Percentiles rank a stretch among this genome's conserved stretches.
Evolutionary conservation across 2,329 filamentous ascomycete genomes (phyloP).

Genomic region (Fusarium nodosum): DNA sequence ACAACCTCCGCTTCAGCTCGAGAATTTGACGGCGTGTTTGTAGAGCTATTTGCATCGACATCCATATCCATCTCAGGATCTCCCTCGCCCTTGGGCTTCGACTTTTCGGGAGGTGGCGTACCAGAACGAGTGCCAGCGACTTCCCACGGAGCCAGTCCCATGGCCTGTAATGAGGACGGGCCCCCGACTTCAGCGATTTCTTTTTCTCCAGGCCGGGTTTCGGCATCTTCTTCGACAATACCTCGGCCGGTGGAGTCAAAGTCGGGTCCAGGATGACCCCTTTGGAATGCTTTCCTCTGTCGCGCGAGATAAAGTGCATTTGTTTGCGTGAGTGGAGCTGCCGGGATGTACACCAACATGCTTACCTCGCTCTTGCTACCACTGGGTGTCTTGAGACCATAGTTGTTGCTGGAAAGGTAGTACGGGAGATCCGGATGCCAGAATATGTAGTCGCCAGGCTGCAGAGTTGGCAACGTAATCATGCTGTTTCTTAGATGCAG

Average conservation of each 20-base stretch:
- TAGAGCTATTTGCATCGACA: slow-evolving; percentile 46
- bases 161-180: slow-evolving; percentile 66
- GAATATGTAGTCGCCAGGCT: slow-evolving; percentile 69
- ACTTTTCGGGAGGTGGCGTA: slow-evolving; percentile 47
- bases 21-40: slow-evolving; percentile 49
- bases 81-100: slow-evolving; percentile 44
- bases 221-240: slow-evolving; percentile 64
- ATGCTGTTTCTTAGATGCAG: slow-evolving; percentile 66
- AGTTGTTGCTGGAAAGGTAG: slow-evolving; percentile 62
- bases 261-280: slow-evolving; percentile 67
- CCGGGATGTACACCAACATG: slow-evolving; percentile 68
- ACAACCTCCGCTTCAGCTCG: slow-evolving; percentile 66
- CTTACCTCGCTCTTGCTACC: slow-evolving; percentile 54
- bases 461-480: slow-evolving; percentile 67
- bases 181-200: slow-evolving; percentile 67
- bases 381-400: slow-evolving; percentile 50
- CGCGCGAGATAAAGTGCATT: slow-evolving; percentile 70
- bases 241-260: slow-evolving; percentile 68
- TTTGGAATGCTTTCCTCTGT: slow-evolving; percentile 69
- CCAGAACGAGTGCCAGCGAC: slow-evolving; percentile 52
- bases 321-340: slow-evolving; percentile 69
- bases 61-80: slow-evolving; percentile 50
- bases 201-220: slow-evolving; percentile 62
- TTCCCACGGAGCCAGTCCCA: slow-evolving; percentile 69
- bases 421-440: slow-evolving; percentile 72